Evolutionary conservation across 768 basidiomycete species (phyloP), one percentile per base, ranked within the genome.

Genomic region (Tricholoma saponaceum): DNA sequence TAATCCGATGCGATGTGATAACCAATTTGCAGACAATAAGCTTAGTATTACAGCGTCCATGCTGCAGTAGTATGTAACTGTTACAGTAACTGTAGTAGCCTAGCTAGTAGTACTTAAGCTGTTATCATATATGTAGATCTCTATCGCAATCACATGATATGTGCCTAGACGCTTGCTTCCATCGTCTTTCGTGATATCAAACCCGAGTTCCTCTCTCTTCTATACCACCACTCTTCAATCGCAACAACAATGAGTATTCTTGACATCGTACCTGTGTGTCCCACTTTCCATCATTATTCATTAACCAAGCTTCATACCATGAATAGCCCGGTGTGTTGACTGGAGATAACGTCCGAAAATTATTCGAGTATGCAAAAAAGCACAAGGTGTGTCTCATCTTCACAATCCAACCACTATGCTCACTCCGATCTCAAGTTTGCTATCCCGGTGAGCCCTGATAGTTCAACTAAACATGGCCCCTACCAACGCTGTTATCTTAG

Each of bases 321-420:
- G 57, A 22, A 39, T 67, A 96, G 95, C 80, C 93, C 72, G 96
- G 96, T 62, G 96, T 99, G 60, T 76, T 99, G 70, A 95, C 94
- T 59, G 96, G 96, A 73, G 90, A 95, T 64, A 84, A 98, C 71
- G 90, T 93, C 66, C 86, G 93, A 75, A 95, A 95, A 74, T 76
- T 99, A 69, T 96, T 98, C 71, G 87, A 96, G 65, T 97, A 96
- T 72, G 96, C 95, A 46, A 90, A 89, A 67, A 83, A 86, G 66
- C 70, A 98, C 73, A 79, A 95, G 80, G 96, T 93, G 61, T 61
- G 81, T 65, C n/a, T 12, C 32, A 58, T 62, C 55, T 60, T 28
- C 2, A 58, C 51, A 23, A 50, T 14, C 39, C 16, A 43, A 4
- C 55, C 46, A 57, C 44, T 41, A 30, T 43, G 44, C 57, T 58